A percentile compares a stretch with the other conserved stretches of the same genome.
Conservation (phyloP, 2,329 filamentous ascomycete genomes). For the Sporothrix inflata region DNA sequence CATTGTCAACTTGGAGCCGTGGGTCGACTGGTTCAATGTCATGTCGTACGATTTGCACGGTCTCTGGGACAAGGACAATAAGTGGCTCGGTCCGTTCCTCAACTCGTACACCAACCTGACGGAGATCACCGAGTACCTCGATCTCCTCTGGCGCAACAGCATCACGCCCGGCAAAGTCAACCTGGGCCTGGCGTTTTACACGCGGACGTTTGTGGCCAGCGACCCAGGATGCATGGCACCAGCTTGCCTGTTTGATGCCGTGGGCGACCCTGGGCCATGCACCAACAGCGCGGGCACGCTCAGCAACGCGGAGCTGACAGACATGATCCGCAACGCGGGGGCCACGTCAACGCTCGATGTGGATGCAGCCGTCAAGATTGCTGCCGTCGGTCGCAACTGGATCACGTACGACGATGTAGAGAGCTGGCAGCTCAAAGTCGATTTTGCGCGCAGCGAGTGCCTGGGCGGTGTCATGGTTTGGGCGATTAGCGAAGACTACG, state of each 20-base stretch:
- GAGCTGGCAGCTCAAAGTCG: constrained; percentile 37
- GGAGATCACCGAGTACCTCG: constrained; percentile 46
- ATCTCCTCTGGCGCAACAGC: constrained; percentile 52
- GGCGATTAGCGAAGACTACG: constrained; percentile 26
- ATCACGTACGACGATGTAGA: constrained; percentile 39
- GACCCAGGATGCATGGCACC: constrained; percentile 35
- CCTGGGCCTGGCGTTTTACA: constrained; percentile 52
- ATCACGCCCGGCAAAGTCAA: constrained; percentile 48
- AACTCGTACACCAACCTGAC: constrained; percentile 51
- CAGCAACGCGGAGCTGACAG: constrained; percentile 36
- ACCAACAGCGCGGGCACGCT: constrained; percentile 35
- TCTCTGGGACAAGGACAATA: constrained; percentile 41
- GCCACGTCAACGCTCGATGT: constrained; percentile 31
- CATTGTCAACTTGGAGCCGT: constrained; percentile 33
- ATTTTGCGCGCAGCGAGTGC: constrained; percentile 37
- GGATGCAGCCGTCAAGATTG: constrained; percentile 37
- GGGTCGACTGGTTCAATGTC: constrained; percentile 30
- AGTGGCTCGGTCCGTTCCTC: constrained; percentile 35
- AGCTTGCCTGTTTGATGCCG: constrained; percentile 35
- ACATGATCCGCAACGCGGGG: constrained; percentile 25
- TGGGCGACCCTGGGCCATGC: constrained; percentile 34
- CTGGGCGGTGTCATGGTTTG: constrained; percentile 36
- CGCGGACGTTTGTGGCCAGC: constrained; percentile 33
- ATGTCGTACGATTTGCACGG: constrained; percentile 47
- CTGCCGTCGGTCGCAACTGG: constrained; percentile 6